Evolutionary conservation across 169 alveolate species (phyloP).

Genomic region (Cryptosporidium canis): DNA sequence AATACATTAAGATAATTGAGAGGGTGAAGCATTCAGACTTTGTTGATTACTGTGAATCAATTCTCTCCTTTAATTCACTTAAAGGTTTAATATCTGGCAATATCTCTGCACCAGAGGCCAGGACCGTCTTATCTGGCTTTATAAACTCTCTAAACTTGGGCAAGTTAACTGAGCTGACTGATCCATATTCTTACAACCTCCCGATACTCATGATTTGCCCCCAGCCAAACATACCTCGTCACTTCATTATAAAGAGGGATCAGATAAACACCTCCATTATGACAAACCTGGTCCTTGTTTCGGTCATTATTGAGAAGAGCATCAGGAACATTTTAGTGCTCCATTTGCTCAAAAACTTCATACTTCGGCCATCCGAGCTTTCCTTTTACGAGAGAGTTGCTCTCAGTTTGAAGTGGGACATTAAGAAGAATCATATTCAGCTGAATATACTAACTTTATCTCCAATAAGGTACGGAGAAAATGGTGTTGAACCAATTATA

Average conservation of each 20-base stretch:
- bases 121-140: not conserved
- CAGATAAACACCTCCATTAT: not conserved
- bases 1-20: constrained; percentile 3
- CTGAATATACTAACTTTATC: constrained; percentile 23
- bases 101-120: not conserved
- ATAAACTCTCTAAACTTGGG: constrained; percentile 34
- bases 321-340: constrained; percentile 16
- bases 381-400: not conserved
- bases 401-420: constrained; percentile 14
- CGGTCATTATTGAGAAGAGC: constrained; percentile 1
- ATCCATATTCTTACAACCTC: constrained; percentile 12
- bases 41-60: constrained; percentile 21
- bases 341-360: not conserved
- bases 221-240: not conserved
- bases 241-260: not conserved
- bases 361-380: not conserved
- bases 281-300: not conserved
- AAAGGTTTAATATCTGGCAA: constrained; percentile 43
- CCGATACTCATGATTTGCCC: constrained; percentile 27
- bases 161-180: not conserved
- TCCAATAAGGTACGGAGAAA: not conserved
- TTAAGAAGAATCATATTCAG: constrained; percentile 17
- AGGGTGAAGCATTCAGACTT: not conserved
- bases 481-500: constrained; percentile 1
- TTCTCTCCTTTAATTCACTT: constrained; percentile 1